A percentile compares a stretch with the other conserved stretches of the same genome.
These are phyloP conservation scores for Cupressus sempervirens DNA, from an alignment of 75 land plant species.

Conservation along the genomic window DNA sequence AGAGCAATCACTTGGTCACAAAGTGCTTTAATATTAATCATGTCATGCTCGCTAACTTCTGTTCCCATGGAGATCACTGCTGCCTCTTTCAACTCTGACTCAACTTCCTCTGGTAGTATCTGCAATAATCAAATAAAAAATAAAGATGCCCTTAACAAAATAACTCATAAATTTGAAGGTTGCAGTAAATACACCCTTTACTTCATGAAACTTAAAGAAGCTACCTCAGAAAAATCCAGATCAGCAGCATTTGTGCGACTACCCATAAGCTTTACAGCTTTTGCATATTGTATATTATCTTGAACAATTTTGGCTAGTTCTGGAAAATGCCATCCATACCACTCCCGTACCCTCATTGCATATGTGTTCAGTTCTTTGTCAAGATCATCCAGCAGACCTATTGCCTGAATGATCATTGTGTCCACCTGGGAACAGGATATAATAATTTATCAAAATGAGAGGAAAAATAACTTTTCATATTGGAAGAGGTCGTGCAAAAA, in stretches of 20 bases:
- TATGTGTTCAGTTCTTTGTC: slow-evolving; percentile 96
- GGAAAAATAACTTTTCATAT: too few relatives aligned
- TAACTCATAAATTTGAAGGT: not conserved
- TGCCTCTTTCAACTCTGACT: slow-evolving; percentile 79
- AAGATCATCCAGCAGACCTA: slow-evolving; percentile 95
- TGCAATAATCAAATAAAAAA: slow-evolving; percentile 10
- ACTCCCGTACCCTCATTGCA: slow-evolving; percentile 95
- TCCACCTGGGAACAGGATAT: slow-evolving; percentile 55
- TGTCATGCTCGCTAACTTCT: slow-evolving; percentile 85
- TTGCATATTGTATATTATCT: slow-evolving; percentile 90
- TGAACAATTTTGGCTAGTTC: slow-evolving; percentile 85
- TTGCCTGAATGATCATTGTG: slow-evolving; percentile 98
- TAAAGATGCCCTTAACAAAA: not conserved
- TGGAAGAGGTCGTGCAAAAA: not conserved
- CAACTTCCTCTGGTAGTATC: slow-evolving; percentile 84
- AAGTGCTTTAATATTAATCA: slow-evolving; percentile 75
- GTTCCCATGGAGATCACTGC: slow-evolving; percentile 95
- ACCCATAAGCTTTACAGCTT: slow-evolving; percentile 88
- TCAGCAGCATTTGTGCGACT: slow-evolving; percentile 72
- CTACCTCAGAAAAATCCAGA: slow-evolving; percentile 93
- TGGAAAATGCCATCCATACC: slow-evolving; percentile 99
- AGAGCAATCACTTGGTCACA: slow-evolving; percentile 92
- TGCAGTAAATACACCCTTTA: too few relatives aligned
- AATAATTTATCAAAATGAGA: not conserved
- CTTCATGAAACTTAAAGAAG: too few relatives aligned